Evolutionary conservation across 176 grass and related monocot species (phyloP).

Genomic region (Ampelocalamus luodianensis): DNA sequence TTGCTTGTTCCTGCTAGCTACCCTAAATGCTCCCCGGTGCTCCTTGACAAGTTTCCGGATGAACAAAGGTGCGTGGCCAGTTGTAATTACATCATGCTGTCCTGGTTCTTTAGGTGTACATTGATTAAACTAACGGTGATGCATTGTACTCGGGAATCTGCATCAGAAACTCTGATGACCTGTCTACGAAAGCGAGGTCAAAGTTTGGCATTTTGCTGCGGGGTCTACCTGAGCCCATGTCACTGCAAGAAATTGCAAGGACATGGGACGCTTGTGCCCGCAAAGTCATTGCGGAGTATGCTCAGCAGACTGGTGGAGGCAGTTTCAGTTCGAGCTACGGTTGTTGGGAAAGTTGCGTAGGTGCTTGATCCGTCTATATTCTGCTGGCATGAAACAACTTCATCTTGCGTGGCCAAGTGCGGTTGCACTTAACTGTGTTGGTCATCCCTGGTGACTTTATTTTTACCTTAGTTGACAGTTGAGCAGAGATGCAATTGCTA

Average conservation of each 20-base stretch:
- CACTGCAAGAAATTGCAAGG: conserved; percentile 81
- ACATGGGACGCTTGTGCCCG: conserved; percentile 82
- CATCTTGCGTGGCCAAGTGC: not conserved
- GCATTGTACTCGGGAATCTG: conserved; percentile 33
- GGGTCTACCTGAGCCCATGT: conserved; percentile 74
- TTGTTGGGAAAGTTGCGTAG: conserved; percentile 75
- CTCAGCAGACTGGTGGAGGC: conserved; percentile 81
- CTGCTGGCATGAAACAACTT: not conserved
- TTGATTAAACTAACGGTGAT: conserved; percentile 19
- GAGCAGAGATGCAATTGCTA: conserved; percentile 7
- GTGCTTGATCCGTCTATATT: conserved; percentile 44
- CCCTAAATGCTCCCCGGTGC: conserved; percentile 88
- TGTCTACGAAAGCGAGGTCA: conserved; percentile 74
- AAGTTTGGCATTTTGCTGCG: conserved; percentile 76
- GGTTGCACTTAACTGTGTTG: not conserved
- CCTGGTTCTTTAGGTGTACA: not conserved
- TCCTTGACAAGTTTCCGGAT: conserved; percentile 85
- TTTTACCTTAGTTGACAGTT: not conserved
- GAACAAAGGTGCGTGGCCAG: conserved; percentile 67
- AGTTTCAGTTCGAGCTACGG: conserved; percentile 91
- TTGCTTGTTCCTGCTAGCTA: conserved; percentile 92
- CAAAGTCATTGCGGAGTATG: conserved; percentile 82
- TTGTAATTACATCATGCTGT: not conserved
- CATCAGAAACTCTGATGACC: conserved; percentile 72
- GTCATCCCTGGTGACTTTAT: not conserved